A percentile compares a stretch with the other conserved stretches of the same genome.
Evolutionary conservation across 2,329 filamentous ascomycete species (phyloP).

Genomic region (Paradendryphiella salina): DNA sequence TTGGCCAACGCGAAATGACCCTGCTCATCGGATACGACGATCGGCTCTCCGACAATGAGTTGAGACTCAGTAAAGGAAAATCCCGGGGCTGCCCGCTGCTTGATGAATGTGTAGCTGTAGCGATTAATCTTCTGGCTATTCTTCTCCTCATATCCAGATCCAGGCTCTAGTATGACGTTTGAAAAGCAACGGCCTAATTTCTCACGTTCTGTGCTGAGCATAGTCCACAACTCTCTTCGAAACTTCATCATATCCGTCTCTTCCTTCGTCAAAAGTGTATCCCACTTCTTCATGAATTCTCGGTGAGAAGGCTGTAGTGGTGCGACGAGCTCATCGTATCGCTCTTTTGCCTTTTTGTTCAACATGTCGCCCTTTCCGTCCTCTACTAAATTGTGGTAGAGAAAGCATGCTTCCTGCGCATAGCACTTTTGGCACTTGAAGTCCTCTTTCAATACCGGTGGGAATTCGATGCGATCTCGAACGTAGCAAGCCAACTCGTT

Average conservation of each 20-base stretch:
- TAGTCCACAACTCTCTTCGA: slow-evolving; percentile 91
- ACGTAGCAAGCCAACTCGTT: slow-evolving; percentile 87
- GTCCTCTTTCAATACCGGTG: slow-evolving; percentile 81
- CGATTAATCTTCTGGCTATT: slow-evolving; percentile 84
- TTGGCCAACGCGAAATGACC: slow-evolving; percentile 95
- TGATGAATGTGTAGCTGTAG: slow-evolving; percentile 82
- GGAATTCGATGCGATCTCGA: slow-evolving; percentile 78
- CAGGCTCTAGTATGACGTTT: slow-evolving; percentile 80
- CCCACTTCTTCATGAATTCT: slow-evolving; percentile 93
- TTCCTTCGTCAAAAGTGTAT: slow-evolving; percentile 88
- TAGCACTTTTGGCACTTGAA: slow-evolving; percentile 86
- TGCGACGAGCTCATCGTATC: slow-evolving; percentile 78
- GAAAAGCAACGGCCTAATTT: slow-evolving; percentile 87
- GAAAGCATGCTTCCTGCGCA: slow-evolving; percentile 85
- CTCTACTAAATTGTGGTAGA: slow-evolving; percentile 90
- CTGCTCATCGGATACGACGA: slow-evolving; percentile 94
- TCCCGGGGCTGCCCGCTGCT: slow-evolving; percentile 61
- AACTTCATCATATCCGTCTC: slow-evolving; percentile 88
- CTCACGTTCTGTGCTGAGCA: slow-evolving; percentile 86
- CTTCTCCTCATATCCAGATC: slow-evolving; percentile 69
- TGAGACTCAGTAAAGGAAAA: slow-evolving; percentile 94
- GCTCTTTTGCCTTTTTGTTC: slow-evolving; percentile 75
- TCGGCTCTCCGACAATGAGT: slow-evolving; percentile 80
- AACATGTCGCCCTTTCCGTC: slow-evolving; percentile 79
- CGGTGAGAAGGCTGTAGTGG: slow-evolving; percentile 75